A percentile compares a stretch with the other conserved stretches of the same genome.
These are phyloP conservation scores for Fragaria vesca DNA, from an alignment of 306 rosid species.

Conservation along the genomic window DNA sequence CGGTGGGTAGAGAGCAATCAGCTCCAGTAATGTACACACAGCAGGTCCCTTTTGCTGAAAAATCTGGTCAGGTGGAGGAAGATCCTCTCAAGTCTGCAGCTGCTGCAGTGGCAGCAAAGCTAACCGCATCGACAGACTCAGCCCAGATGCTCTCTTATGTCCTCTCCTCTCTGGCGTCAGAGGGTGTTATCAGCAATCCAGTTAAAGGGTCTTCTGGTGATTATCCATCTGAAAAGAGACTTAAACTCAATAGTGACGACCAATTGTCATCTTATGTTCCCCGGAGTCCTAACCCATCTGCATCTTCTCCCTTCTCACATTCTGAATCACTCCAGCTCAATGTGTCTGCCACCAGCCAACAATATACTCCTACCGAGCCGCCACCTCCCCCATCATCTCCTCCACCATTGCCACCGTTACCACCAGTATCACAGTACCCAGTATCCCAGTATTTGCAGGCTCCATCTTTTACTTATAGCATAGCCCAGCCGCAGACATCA, in stretches of 20 bases:
- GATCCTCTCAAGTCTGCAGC: slow-evolving; percentile 95
- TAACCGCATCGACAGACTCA: slow-evolving; percentile 91
- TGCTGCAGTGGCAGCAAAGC: slow-evolving; percentile 97
- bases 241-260: slow-evolving; percentile 64
- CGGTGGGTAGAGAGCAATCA: slow-evolving; percentile 68
- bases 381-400: slow-evolving; percentile 91
- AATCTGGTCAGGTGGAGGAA: slow-evolving; percentile 57
- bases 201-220: slow-evolving; percentile 56
- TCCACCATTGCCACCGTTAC: slow-evolving; percentile 84
- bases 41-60: slow-evolving; percentile 48
- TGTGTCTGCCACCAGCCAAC: slow-evolving; percentile 51
- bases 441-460: slow-evolving; percentile 64
- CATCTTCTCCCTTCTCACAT: slow-evolving; percentile 49
- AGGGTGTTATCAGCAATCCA: slow-evolving; percentile 75
- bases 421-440: slow-evolving; percentile 72
- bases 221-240: slow-evolving; percentile 74
- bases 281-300: slow-evolving; percentile 57
- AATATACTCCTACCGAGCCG: slow-evolving; percentile 54
- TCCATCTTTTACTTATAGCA: slow-evolving; percentile 57
- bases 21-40: slow-evolving; percentile 75
- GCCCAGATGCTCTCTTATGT: slow-evolving; percentile 93
- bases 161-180: slow-evolving; percentile 92
- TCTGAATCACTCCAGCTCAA: slow-evolving; percentile 54
- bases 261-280: slow-evolving; percentile 51
- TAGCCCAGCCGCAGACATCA: slow-evolving; percentile 51